Percentiles rank a stretch among this genome's conserved stretches.
phyloP scores from a whole-genome alignment of 2,329 filamentous ascomycete species.

The Periconia sp. region DNA sequence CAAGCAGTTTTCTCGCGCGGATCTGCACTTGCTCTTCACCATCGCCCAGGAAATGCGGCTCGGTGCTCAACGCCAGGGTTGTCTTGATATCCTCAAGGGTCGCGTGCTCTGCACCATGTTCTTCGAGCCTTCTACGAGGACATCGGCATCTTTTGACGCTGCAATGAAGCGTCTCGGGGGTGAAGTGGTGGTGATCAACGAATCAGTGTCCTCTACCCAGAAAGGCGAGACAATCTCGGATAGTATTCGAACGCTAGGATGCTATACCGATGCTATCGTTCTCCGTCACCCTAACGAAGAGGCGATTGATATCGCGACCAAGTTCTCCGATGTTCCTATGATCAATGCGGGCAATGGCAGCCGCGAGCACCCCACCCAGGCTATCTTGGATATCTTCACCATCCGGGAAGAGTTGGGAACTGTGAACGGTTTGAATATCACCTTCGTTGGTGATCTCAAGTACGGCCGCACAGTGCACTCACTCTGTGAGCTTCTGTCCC shows the following conservation, averaged over 20 bases:
- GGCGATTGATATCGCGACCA: conserved; percentile 79
- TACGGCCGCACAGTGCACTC: conserved; percentile 96
- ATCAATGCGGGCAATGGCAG: conserved; percentile 98
- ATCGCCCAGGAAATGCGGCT: conserved; percentile 97
- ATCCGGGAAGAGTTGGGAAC: conserved; percentile 97
- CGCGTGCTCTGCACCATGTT: conserved; percentile 90
- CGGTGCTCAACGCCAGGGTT: conserved; percentile 88
- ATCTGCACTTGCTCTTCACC: conserved; percentile 92
- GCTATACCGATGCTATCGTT: conserved; percentile 95
- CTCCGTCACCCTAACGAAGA: conserved; percentile 85
- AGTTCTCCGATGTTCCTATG: conserved; percentile 85
- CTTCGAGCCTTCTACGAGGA: conserved; percentile 96
- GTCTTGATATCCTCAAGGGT: conserved; percentile 82
- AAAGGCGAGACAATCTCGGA: conserved; percentile 96
- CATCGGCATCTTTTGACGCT: conserved; percentile 92
- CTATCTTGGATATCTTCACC: conserved; percentile 96
- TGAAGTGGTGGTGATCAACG: conserved; percentile 78
- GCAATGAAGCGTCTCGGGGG: conserved; percentile 98
- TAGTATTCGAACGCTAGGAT: conserved; percentile 87
- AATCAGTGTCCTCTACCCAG: conserved; percentile 81
- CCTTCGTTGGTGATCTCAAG: conserved; percentile 88
- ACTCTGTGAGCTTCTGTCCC: conserved; percentile 86
- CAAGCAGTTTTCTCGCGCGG: conserved; percentile 81
- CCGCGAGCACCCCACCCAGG: conserved; percentile 95
- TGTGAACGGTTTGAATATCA: conserved; percentile 92